phyloP scores from a whole-genome alignment of 2,329 filamentous ascomycete genomes.

The Lachnellula subtilissima region DNA sequence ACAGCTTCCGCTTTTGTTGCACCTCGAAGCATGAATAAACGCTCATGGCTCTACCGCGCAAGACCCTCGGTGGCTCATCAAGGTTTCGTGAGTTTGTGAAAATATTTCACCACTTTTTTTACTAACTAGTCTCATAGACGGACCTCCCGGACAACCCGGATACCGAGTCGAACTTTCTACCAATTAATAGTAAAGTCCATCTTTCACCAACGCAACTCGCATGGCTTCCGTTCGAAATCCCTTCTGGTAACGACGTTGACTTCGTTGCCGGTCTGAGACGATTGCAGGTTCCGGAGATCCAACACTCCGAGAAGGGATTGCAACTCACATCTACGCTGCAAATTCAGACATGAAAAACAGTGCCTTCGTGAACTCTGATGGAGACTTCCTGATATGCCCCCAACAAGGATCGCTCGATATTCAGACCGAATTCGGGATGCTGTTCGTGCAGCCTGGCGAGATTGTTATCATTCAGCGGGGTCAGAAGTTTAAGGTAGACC shows the following conservation, averaged over 20 bases:
- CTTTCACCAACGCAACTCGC: conserved; percentile 42
- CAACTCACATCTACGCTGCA: conserved; percentile 45
- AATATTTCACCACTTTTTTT: conserved; percentile 2
- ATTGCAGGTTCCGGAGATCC: conserved; percentile 47
- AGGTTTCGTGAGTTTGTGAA: conserved; percentile 11
- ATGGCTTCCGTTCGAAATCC: conserved; percentile 43
- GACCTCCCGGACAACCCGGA: conserved; percentile 31
- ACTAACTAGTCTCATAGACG: conserved; percentile 27
- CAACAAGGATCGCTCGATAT: conserved; percentile 55
- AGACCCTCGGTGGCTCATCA: conserved; percentile 40
- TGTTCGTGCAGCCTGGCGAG: conserved; percentile 60
- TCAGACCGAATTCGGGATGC: conserved; percentile 48
- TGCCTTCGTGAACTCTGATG: conserved; percentile 54
- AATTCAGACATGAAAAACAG: conserved; percentile 43
- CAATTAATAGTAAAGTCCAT: conserved; percentile 42
- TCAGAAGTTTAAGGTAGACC: conserved; percentile 55
- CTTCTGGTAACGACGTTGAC: conserved; percentile 26
- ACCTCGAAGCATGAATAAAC: conserved; percentile 35
- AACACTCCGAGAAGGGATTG: conserved; percentile 44
- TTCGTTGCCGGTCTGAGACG: conserved; percentile 45
- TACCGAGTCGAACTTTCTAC: conserved; percentile 41
- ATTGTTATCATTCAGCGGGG: conserved; percentile 61
- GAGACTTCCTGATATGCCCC: conserved; percentile 60
- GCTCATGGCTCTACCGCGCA: conserved; percentile 39
- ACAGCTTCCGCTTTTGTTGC: conserved; percentile 42